Evolutionary conservation across 352 stramenopile species (phyloP).

Genomic region (Phytophthora boehmeriae): DNA sequence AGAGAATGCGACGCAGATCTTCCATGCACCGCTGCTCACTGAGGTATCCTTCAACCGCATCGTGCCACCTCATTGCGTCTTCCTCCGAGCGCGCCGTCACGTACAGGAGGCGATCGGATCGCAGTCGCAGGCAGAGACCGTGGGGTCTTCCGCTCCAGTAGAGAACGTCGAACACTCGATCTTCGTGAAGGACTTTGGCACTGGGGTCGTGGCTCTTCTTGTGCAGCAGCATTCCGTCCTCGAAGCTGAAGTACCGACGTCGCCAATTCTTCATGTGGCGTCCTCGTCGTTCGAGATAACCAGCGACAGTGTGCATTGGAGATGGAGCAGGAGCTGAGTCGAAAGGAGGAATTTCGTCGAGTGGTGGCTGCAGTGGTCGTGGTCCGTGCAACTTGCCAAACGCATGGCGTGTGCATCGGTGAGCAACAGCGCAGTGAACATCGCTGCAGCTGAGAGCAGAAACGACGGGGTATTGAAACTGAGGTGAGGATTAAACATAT

Average conservation of each 20-base stretch:
- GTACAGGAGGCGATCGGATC: slow-evolving; percentile 57
- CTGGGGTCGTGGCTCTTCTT: slow-evolving; percentile 56
- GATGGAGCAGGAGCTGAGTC: neutral
- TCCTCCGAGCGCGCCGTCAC: slow-evolving; percentile 55
- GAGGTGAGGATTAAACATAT: neutral
- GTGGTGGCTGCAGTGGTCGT: slow-evolving; percentile 3
- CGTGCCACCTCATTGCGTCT: slow-evolving; percentile 58
- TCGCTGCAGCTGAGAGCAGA: neutral
- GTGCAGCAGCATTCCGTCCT: slow-evolving; percentile 63
- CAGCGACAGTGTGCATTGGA: slow-evolving; percentile 24
- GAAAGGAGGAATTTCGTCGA: slow-evolving; percentile 22
- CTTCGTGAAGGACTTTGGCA: slow-evolving; percentile 51
- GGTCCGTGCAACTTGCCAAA: slow-evolving; percentile 10
- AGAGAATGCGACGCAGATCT: slow-evolving; percentile 57
- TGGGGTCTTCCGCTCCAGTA: slow-evolving; percentile 67
- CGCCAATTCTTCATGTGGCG: slow-evolving; percentile 75
- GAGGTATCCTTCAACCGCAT: slow-evolving; percentile 57
- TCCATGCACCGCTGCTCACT: slow-evolving; percentile 41
- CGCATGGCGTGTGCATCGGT: slow-evolving; percentile 4
- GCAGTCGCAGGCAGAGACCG: slow-evolving; percentile 60
- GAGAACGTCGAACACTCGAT: slow-evolving; percentile 64
- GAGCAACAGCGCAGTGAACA: neutral
- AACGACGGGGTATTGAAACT: neutral
- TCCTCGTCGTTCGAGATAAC: slow-evolving; percentile 65
- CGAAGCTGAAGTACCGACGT: slow-evolving; percentile 69